Percentiles rank a stretch among this genome's conserved stretches.
phyloP scores from a whole-genome alignment of 2,329 filamentous ascomycete species.

The Botryotinia narcissicola region DNA sequence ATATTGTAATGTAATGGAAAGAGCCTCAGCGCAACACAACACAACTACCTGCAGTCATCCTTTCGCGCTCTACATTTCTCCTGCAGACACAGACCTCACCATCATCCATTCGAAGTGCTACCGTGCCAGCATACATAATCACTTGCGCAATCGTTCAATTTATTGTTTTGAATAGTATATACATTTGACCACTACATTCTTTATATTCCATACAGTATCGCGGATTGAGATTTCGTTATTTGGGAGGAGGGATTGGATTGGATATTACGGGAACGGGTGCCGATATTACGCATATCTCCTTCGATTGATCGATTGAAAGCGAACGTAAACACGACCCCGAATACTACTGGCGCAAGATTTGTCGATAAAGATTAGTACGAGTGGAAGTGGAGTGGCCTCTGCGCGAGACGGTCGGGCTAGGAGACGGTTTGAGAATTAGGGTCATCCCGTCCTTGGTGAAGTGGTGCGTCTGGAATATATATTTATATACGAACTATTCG shows the following conservation, averaged over 20 bases:
- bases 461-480: neutral
- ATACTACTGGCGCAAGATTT: neutral
- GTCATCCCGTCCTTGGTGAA: conserved; percentile 6
- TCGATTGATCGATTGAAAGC: conserved; percentile 1
- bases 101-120: neutral
- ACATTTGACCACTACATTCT: neutral
- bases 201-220: neutral
- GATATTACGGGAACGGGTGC: neutral
- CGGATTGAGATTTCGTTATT: neutral
- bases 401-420: neutral
- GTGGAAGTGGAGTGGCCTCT: conserved; percentile 10
- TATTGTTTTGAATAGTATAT: neutral
- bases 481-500: neutral
- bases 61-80: conserved; percentile 1
- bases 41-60: neutral
- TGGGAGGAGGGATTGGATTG: neutral
- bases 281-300: neutral
- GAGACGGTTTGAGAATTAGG: neutral
- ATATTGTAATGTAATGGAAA: neutral
- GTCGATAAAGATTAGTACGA: neutral
- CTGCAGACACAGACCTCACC: conserved; percentile 6
- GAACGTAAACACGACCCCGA: neutral
- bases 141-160: neutral
- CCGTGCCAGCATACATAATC: neutral
- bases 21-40: conserved; percentile 14